Percentiles rank a stretch among this genome's conserved stretches.
phyloP scores from a whole-genome alignment of 1,284 basidiomycete species.

The Chalciporus sp. region DNA sequence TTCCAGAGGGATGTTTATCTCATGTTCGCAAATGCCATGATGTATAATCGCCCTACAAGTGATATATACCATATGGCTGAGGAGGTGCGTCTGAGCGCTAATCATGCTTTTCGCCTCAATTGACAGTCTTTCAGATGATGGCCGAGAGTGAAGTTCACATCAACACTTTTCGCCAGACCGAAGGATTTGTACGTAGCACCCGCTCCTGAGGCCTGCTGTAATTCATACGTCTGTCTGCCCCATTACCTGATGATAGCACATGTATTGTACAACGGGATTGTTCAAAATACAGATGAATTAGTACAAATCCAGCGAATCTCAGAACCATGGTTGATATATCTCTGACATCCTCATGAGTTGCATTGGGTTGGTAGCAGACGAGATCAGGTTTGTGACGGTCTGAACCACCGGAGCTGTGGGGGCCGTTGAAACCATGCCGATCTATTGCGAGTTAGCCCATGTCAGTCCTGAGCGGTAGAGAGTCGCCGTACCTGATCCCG shows the following conservation, averaged over 20 bases:
- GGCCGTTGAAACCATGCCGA: slow-evolving; percentile 39
- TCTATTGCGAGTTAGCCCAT: slow-evolving; percentile 33
- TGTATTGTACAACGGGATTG: slow-evolving; percentile 4
- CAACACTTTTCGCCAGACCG: slow-evolving; percentile 74
- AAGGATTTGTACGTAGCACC: slow-evolving; percentile 59
- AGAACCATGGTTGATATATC: slow-evolving; percentile 85
- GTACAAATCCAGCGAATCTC: slow-evolving; percentile 12
- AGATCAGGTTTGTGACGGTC: slow-evolving; percentile 85
- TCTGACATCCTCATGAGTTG: slow-evolving; percentile 82
- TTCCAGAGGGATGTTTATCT: slow-evolving; percentile 88
- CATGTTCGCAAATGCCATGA: slow-evolving; percentile 95
- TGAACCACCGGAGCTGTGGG: slow-evolving; percentile 67
- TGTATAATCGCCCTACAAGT: slow-evolving; percentile 87
- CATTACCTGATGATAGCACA: slow-evolving; percentile 8
- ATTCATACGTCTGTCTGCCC: neutral
- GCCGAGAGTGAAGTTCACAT: slow-evolving; percentile 78
- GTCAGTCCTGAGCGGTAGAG: neutral
- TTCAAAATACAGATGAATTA: neutral
- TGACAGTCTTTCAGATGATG: slow-evolving; percentile 70
- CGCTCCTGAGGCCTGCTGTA: slow-evolving; percentile 28
- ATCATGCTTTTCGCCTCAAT: neutral
- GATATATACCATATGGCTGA: slow-evolving; percentile 89
- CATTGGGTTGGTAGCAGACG: slow-evolving; percentile 72
- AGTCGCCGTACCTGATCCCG: slow-evolving; percentile 67
- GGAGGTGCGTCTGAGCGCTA: slow-evolving; percentile 56